Base-by-base conservation (phyloP, 495 filamentous ascomycete species). In the Penicillium canescens region DNA sequence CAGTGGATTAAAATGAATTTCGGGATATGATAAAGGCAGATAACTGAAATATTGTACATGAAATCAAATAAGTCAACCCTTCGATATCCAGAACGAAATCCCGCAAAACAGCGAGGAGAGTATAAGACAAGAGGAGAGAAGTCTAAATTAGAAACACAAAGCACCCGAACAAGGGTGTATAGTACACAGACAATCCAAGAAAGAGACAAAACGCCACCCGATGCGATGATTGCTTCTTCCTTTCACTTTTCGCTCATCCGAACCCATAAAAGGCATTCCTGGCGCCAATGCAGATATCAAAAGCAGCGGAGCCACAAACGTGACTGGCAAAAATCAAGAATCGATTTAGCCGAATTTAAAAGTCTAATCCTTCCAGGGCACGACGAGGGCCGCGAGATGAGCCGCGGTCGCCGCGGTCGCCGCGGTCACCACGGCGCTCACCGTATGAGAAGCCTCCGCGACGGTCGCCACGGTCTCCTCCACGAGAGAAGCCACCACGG, bases 91-190 rank as follows among this genome's bases (percentile, higher is more conserved):
- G 31, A 57, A 35, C 23, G 38, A 18, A 28, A 56, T 40, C 43
- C 43, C 36, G 26, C 43, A 46, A 43, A 54, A 31, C 31, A 56
- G 26, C 41, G 18, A 38, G 11, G 26, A 37, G 26, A 51, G 40
- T 50, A 53, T 54, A 61, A 61, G 42, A 64, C 58, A 59, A 39
- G 61, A 67, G 63, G 42, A 49, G 63, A 67, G 63, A 67, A 67
- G 63, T 50, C 33, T 31, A 46, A 49, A 53, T 42, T 35, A 52
- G 31, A 54, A 56, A 58, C 24, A 56, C 40, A 56, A 35, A 47
- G 24, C 16, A 42, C 39, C 43, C 28, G 46, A 50, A 4, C 18
- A 13, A 42, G 31, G 49, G 49, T 4, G 43, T 61, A 59, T 56
- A 42, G 37, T 59, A 59, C 52, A 64, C 40, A 44, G 40, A 38